Evolutionary conservation across 78 protist genomes (phyloP).

Genomic region (Mantamonas sphyraenae): DNA sequence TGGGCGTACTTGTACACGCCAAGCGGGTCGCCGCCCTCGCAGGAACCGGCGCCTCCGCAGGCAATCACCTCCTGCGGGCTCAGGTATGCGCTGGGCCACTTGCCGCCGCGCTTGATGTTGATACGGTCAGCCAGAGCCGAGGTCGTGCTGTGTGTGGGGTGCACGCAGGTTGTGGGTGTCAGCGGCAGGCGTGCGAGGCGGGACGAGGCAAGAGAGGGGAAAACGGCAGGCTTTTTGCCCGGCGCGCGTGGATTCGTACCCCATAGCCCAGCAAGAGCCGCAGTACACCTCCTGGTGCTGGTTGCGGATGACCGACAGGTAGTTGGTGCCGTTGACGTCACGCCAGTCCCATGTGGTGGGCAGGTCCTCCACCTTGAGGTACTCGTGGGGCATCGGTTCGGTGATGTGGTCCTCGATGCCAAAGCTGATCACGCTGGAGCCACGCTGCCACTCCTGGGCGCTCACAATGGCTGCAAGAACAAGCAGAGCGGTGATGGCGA

Average conservation of each 20-base stretch:
- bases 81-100: conserved; percentile 7
- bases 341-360: conserved; percentile 23
- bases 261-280: conserved; percentile 15
- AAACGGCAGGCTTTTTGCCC: not conserved
- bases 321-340: conserved; percentile 18
- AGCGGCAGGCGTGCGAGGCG: no score
- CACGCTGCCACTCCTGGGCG: no score
- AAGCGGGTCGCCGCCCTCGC: conserved; percentile 20
- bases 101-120: not conserved
- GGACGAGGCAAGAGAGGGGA: no score
- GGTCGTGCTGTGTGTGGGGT: no score
- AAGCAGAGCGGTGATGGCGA: no score
- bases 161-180: no score
- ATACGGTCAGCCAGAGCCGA: not conserved
- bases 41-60: conserved; percentile 5
- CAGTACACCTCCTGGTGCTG: conserved; percentile 15
- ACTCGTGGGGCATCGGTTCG: conserved; percentile 18
- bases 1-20: conserved; percentile 16
- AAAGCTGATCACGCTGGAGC: no score
- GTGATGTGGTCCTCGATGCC: conserved; percentile 14
- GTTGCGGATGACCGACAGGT: not conserved
- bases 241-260: not conserved
- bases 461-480: no score
- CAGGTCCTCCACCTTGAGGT: conserved; percentile 19
- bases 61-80: conserved; percentile 8